phyloP scores from a whole-genome alignment of 345 rosid species.

The Chamaenerion angustifolium region DNA sequence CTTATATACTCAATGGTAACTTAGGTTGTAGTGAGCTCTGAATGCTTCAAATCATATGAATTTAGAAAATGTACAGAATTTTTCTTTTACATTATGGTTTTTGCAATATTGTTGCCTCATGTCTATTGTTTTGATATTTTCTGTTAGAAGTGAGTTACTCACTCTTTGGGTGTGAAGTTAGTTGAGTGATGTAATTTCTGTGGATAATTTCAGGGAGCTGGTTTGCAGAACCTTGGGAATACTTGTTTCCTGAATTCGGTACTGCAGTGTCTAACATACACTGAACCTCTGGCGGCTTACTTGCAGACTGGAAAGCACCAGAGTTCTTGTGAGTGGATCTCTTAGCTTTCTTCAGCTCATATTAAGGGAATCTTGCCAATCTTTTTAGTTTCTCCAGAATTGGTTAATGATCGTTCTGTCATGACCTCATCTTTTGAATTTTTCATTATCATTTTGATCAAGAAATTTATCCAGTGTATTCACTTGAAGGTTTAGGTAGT shows the following conservation, averaged over 20 bases:
- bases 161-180: not conserved
- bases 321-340: slow-evolving; percentile 49
- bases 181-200: slow-evolving; percentile 1
- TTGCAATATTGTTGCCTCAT: not conserved
- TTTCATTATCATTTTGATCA: too few relatives aligned
- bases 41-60: not conserved
- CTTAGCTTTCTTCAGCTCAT: not conserved
- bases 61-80: not conserved
- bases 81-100: not conserved
- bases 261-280: slow-evolving; percentile 85
- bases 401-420: too few relatives aligned
- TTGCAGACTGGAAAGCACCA: slow-evolving; percentile 75
- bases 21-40: not conserved
- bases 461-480: too few relatives aligned
- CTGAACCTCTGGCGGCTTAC: slow-evolving; percentile 87
- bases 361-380: not conserved
- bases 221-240: slow-evolving; percentile 87
- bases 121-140: not conserved
- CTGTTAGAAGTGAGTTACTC: not conserved
- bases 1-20: too few relatives aligned
- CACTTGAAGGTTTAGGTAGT: too few relatives aligned
- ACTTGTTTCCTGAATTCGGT: slow-evolving; percentile 97
- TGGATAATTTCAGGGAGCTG: slow-evolving; percentile 68
- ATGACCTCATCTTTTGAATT: too few relatives aligned
- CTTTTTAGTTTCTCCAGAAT: not conserved